Evolutionary conservation across 2,329 filamentous ascomycete species (phyloP), one percentile per base, ranked within the genome.

Genomic region (Ambrosiella beaveri): DNA sequence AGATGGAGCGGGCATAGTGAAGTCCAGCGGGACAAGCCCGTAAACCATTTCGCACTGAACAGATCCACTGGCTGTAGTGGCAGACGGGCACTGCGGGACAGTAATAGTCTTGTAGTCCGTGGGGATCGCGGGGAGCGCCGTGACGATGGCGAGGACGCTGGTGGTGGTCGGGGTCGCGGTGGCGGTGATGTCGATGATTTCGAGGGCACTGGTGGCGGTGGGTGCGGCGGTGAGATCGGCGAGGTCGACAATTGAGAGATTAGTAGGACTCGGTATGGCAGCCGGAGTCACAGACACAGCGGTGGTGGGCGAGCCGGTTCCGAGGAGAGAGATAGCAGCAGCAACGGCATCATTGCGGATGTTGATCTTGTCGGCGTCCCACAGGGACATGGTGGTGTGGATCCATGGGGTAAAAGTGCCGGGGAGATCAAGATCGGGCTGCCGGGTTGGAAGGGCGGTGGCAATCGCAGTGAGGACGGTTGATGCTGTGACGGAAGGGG

Each of bases 211-310:
- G 13, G 44, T 27, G 38, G n/a, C 45, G 13, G 53, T 36, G 7
- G 35, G 17, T 13, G 47, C 47, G 7, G 40, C 35, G n/a, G 41
- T 55, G 37, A 40, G 47, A 35, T 60, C 59, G 39, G 49, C 9
- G 38, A 60, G 35, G 52, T 60, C 59, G 27, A 60, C 55, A 51
- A 60, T 45, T 45, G 55, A 56, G n/a, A 60, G 44, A 36, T 55
- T 41, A 45, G 51, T 58, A n/a, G 55, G 55, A 41, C 38, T 54
- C 52, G 52, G 9, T 7, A 38, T 54, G 39, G 39, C 15, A 35
- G 52, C 15, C 1, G 38, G 38, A 55, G 53, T 55, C 17, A 44
- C 38, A 11, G 53, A 44, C 27, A 35, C n/a, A 44, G 38, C 50
- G 40, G 56, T 27, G 35, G 56, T 27, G 35, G 56, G 15, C 45